Percentiles rank a stretch among this genome's conserved stretches.
These are phyloP conservation scores for Marasmius sp. DNA, from an alignment of 1,284 basidiomycete species.

Conservation along the genomic window DNA sequence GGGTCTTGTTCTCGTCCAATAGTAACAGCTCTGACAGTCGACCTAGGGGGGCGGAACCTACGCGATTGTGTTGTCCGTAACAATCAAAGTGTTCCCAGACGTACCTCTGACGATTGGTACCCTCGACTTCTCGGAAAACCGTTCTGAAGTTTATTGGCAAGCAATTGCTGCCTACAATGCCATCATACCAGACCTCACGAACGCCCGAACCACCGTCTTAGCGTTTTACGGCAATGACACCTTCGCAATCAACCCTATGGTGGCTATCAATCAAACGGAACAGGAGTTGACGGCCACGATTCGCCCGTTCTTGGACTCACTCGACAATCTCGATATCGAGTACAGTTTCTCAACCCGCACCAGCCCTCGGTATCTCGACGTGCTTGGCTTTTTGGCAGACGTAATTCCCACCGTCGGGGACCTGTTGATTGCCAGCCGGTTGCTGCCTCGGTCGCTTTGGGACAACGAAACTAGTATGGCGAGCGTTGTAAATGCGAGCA, in stretches of 20 bases:
- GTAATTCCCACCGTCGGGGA: not conserved
- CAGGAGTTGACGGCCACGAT: not conserved
- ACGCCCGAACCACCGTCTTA: not conserved
- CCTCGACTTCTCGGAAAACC: constrained; percentile 11
- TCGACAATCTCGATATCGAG: constrained; percentile 5
- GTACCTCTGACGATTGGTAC: constrained; percentile 11
- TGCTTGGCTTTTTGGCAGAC: not conserved
- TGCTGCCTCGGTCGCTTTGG: constrained; percentile 15
- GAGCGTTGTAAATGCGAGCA: constrained; percentile 4
- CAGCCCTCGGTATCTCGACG: not conserved
- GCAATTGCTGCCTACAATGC: constrained; percentile 12
- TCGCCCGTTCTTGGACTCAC: not conserved
- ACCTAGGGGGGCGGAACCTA: constrained; percentile 7
- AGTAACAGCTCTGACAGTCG: not conserved
- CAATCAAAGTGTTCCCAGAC: constrained; percentile 9
- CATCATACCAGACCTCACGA: constrained; percentile 7
- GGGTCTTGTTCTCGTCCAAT: not conserved
- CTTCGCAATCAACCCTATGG: not conserved
- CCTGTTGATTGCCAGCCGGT: constrained; percentile 10
- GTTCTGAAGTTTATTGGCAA: constrained; percentile 14
- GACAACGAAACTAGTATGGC: constrained; percentile 1
- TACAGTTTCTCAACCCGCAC: not conserved
- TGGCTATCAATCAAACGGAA: not conserved
- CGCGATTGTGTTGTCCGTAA: not conserved
- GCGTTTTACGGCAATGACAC: not conserved